Evolutionary conservation across 1,139 yeast species (phyloP).

Genomic region (Candida tropicalis): DNA sequence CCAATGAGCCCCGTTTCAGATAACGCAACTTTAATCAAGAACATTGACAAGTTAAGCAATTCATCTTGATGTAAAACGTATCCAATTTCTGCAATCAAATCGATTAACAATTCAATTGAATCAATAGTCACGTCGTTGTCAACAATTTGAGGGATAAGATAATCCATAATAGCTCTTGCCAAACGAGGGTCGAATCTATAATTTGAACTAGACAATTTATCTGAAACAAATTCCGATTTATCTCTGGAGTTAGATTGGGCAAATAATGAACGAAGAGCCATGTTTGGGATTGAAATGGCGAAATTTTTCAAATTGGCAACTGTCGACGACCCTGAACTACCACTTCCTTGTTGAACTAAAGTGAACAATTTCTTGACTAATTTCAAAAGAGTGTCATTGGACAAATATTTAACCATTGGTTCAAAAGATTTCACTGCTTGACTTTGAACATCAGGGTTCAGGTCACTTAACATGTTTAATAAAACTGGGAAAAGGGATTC

Average conservation of each 20-base stretch:
- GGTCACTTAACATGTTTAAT: constrained; percentile 59
- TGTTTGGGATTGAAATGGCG: constrained; percentile 65
- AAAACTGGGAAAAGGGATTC: constrained; percentile 52
- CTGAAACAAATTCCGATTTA: constrained; percentile 26
- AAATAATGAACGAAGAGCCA: constrained; percentile 69
- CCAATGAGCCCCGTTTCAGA: constrained; percentile 50
- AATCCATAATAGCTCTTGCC: constrained; percentile 26
- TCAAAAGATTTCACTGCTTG: constrained; percentile 69
- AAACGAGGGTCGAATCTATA: constrained; percentile 16
- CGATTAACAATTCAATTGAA: constrained; percentile 64
- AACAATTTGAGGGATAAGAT: constrained; percentile 23
- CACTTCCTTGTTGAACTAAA: constrained; percentile 20
- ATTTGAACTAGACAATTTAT: constrained; percentile 18
- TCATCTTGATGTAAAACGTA: constrained; percentile 46
- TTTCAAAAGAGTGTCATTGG: constrained; percentile 25
- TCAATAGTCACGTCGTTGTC: constrained; percentile 49
- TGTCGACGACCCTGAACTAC: constrained; percentile 19
- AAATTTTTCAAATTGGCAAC: constrained; percentile 32
- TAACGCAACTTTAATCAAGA: constrained; percentile 44
- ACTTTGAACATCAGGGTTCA: constrained; percentile 75
- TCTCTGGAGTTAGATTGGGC: constrained; percentile 18
- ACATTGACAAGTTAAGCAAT: constrained; percentile 33
- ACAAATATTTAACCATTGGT: constrained; percentile 35
- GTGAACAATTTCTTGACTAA: constrained; percentile 29
- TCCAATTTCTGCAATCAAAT: constrained; percentile 59